Base-by-base conservation (phyloP, 805 yeast species). In the Jamesozyma hellenica region DNA sequence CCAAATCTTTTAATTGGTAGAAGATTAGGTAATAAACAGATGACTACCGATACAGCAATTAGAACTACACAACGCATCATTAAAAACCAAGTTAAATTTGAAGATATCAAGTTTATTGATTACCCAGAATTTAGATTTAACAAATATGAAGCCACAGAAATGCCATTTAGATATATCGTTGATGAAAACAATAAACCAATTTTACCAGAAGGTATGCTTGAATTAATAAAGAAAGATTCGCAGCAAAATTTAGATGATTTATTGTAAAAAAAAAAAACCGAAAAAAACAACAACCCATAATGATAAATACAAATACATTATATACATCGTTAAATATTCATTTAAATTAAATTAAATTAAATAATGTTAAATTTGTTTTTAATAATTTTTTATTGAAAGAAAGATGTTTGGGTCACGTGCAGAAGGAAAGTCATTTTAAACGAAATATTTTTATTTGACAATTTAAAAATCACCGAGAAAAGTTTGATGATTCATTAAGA, bases 41-140 rank as follows among this genome's bases (percentile, higher is more conserved):
- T 90, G 97, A 86, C 97, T 14, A 90, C 98, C 0, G 98, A 90
- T 57, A 90, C 98, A 1, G 97, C 97, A 0, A 81, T 92, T 27
- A 75, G 98, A 61, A 86, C 94, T 15, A 86, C 96, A 1, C 87
- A 86, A 52, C 56, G 72, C 34, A 88, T 90, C 23, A 66, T 85
- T n/a, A 76, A 78, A 42, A 71, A 73, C 32, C 64, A 70, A 39
- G 65, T 51, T 1, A 56, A 60, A 18, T 82, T 90, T 51, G 83
- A 82, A 46, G 74, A 82, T 38, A 85, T 92, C 45, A 73, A 75
- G 41, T 90, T 85, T 58, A 76, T 90, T 38, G 97, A 92, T 59
- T 87, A 84, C 57, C 98, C 98, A 3, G 97, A 90, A 61, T 81
- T 90, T 50, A 75, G 86, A 56, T 90, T 83, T 66, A 80, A 70